Evolutionary conservation across 2,329 filamentous ascomycete genomes (phyloP).

Genomic region (Aureobasidium sp.): DNA sequence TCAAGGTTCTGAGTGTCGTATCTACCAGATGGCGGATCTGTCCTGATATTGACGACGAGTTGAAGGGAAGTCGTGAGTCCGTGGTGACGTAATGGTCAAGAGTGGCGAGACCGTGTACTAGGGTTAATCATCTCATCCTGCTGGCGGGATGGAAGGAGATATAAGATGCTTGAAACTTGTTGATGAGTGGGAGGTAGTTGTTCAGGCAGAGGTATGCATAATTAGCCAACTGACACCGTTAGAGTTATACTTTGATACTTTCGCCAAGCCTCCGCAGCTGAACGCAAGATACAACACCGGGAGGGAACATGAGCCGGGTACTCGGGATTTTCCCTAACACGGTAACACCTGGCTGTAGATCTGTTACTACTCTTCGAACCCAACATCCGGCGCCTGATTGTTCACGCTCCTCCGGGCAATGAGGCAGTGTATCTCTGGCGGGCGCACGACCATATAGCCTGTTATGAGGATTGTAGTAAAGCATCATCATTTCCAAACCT

Average conservation of each 20-base stretch:
- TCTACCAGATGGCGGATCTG: not conserved
- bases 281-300: too few relatives aligned
- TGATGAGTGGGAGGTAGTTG: not conserved
- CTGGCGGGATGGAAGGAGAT: not conserved
- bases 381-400: not conserved
- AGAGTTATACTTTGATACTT: not conserved
- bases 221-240: not conserved
- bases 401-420: not conserved
- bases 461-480: too few relatives aligned
- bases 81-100: not conserved
- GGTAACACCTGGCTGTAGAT: not conserved
- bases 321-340: not conserved
- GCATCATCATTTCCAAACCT: too few relatives aligned
- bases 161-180: not conserved
- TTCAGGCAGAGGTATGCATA: not conserved
- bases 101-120: not conserved
- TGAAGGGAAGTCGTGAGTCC: not conserved
- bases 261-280: not conserved
- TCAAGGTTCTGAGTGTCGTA: not conserved
- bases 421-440: too few relatives aligned
- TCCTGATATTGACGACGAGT: too few relatives aligned
- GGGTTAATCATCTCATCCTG: not conserved
- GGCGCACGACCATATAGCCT: too few relatives aligned
- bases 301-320: not conserved
- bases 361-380: not conserved